A percentile compares a stretch with the other conserved stretches of the same genome.
phyloP scores from a whole-genome alignment of 129 eudicot genomes.

The Flaveria sonorensis region DNA sequence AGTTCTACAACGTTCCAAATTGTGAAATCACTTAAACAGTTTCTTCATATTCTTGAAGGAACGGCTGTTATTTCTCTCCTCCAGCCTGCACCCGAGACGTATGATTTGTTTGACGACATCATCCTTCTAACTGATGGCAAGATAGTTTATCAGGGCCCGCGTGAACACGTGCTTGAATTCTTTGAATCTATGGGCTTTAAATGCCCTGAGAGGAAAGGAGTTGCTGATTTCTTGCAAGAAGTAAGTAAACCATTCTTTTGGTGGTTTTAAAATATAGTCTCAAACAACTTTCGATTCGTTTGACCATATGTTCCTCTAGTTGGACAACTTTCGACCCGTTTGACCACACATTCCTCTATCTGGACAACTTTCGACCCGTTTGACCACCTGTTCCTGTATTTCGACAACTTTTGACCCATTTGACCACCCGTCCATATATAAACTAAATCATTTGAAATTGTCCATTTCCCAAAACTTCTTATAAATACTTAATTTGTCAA shows the following conservation, averaged over 20 bases:
- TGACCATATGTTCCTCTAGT: no score
- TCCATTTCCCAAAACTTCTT: background rate
- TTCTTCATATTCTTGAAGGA: slow-evolving; percentile 66
- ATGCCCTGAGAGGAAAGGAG: slow-evolving; percentile 65
- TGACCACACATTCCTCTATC: no score
- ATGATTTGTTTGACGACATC: slow-evolving; percentile 69
- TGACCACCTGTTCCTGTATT: no score
- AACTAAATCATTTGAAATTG: background rate
- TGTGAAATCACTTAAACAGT: slow-evolving; percentile 55
- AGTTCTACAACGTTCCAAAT: slow-evolving; percentile 75
- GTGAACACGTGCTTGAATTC: slow-evolving; percentile 65
- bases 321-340: no score
- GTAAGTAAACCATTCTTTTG: slow-evolving; percentile 25
- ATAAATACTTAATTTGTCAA: background rate
- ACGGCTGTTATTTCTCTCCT: slow-evolving; percentile 80
- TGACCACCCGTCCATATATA: background rate
- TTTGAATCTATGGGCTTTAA: slow-evolving; percentile 64
- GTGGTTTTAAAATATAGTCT: no score
- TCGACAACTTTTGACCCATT: background rate
- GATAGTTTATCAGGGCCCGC: slow-evolving; percentile 77
- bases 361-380: no score
- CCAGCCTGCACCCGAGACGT: slow-evolving; percentile 85
- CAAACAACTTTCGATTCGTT: no score
- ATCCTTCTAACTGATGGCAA: slow-evolving; percentile 69
- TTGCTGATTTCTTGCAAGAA: slow-evolving; percentile 72